Base-by-base conservation (phyloP, 2,329 filamentous ascomycete species). In the Microsporum audouinii region DNA sequence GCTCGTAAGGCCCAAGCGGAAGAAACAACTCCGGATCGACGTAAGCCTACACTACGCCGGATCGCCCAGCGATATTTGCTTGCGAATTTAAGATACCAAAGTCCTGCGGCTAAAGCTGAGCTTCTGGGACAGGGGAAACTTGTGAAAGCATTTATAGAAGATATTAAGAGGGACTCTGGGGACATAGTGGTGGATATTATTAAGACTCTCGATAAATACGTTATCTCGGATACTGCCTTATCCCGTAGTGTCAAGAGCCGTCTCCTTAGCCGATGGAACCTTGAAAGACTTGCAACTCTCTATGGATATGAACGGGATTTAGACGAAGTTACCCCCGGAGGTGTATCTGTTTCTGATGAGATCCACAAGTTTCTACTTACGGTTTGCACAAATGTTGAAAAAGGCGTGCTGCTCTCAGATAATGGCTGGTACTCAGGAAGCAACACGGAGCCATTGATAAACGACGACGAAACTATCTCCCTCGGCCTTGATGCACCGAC, bases 41-140 rank as follows among this genome's bases (percentile, higher is more conserved):
- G 84, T 63, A 87, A 85, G 67, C 88, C 91, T 1, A 91, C 91
- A 5, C 82, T 96, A 17, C 82, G 94, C 59, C 89, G 89, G 1
- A 90, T 91, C 69, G 88, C 91, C 6, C 81, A 95, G 60, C 84
- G 87, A 45, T 91, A 96, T 71, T 78, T 96, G 38, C 76, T 96
- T 63, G 84, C 87, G 29, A 86, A 89, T 64, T 77, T 99, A 64
- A 89, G 85, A 68, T 88, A 89, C 67, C 82, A 96, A 61, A 85
- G 88, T 64, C 79, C 85, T 3, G 84, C 88, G 63, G 86, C 87
- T 12, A 95, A 95, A 73, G 85, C 81, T 63, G 91, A 96, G 68
- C 81, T 99, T 3, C 77, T 99, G 39, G 87, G 85, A 39, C 89
- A 95, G 69, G 82, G 83, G 64, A 78, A 87, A 64, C 76, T 91